A percentile compares a stretch with the other conserved stretches of the same genome.
phyloP scores from a whole-genome alignment of 768 basidiomycete species.

The Mycena galericulata region DNA sequence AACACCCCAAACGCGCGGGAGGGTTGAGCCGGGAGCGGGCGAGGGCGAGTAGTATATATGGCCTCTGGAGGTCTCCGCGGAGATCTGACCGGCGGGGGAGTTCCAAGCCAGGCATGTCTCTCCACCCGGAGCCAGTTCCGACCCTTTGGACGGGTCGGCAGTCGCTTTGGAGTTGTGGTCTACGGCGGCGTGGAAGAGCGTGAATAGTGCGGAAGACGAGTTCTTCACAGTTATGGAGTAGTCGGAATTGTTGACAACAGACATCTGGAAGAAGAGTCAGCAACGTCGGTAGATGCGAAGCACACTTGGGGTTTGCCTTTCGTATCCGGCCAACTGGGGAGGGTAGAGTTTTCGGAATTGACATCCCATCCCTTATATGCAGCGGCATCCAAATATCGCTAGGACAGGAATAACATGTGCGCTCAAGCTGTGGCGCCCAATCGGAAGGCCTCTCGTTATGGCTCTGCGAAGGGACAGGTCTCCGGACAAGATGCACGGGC shows the following conservation, averaged over 20 bases:
- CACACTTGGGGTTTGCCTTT: constrained; percentile 1
- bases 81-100: neutral
- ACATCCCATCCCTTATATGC: constrained; percentile 5
- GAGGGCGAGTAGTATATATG: constrained; percentile 14
- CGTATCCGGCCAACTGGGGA: neutral
- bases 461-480: neutral
- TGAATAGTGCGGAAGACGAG: constrained; percentile 6
- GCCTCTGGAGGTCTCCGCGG: neutral
- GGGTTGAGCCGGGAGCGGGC: neutral
- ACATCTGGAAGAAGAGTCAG: constrained; percentile 12
- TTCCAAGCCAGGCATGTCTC: constrained; percentile 11
- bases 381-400: neutral
- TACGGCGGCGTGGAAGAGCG: constrained; percentile 1
- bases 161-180: neutral
- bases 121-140: neutral
- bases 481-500: neutral
- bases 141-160: neutral
- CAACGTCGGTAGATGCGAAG: neutral
- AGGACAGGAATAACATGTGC: neutral
- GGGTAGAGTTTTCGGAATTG: neutral
- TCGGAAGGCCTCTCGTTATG: too few relatives aligned
- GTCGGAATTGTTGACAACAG: constrained; percentile 4
- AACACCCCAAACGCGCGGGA: constrained; percentile 11
- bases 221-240: constrained; percentile 18
- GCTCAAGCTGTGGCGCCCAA: neutral